Evolutionary conservation across 148 eudicot species (phyloP), one percentile per base, ranked within the genome.

Genomic region (Persicaria tinctoria): DNA sequence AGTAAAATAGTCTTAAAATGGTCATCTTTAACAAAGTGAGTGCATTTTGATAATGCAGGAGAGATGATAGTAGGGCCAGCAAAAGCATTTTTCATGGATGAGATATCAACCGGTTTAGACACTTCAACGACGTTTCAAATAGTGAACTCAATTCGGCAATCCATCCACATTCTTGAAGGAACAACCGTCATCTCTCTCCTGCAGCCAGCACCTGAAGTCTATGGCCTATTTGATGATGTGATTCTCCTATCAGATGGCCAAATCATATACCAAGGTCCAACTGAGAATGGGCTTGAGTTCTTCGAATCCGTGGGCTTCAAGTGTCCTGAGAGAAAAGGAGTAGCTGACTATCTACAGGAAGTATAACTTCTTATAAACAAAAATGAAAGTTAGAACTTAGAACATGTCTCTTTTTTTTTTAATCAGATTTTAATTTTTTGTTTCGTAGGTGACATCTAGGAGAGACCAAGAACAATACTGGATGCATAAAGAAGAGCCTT

Each of bases 41-140:
- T 44, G 10, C 14, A 14, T 13, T 0, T 17, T 17, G 41, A 8
- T 20, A 48, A 47, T 47, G 54, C 86, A 93, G 94, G 94, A 51
- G 98, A 93, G 71, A 93, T 93, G 97, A 48, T 93, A 78, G 98
- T 93, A 73, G 98, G 98, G 62, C 97, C 97, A 74, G 89, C 93
- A 54, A 85, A 87, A 80, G 93, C 92, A 50, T 85, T 91, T 53
- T 91, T 91, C 27, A 93, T 93, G 98, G 98, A 93, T 76, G 94
- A 93, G 81, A 91, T 91, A 83, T 91, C 98, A 11, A 89, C 94
- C 64, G 97, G 98, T 70, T 79, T 93, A 77, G 98, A 93, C 80
- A 93, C 92, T 78, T 91, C 98, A 60, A 91, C 98, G n/a, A 91
- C 98, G 49, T 93, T 59, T 75, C 93, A 91, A 76, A 93, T 93